These are phyloP conservation scores for Saccharomyces jurei DNA, from an alignment of 805 yeast genomes.

Conservation along the genomic window DNA sequence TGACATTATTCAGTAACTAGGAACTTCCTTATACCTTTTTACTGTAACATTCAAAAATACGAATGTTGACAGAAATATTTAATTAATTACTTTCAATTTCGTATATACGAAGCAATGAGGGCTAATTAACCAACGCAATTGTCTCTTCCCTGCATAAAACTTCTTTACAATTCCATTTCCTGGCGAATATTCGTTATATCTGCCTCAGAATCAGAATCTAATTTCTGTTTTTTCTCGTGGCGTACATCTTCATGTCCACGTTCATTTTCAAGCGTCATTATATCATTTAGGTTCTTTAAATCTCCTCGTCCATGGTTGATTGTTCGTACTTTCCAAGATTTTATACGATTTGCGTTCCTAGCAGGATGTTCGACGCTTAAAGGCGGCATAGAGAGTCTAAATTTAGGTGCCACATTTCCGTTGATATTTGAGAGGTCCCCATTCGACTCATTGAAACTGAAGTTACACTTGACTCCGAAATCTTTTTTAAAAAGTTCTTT, in stretches of 20 bases:
- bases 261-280: background rate
- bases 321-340: constrained; percentile 7
- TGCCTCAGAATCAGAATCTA: background rate
- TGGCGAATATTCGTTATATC: background rate
- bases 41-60: background rate
- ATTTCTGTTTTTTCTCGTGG: background rate
- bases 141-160: background rate
- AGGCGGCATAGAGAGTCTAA: constrained; percentile 18
- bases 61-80: background rate
- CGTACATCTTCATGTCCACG: background rate
- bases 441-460: constrained; percentile 8
- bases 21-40: background rate
- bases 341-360: background rate
- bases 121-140: background rate
- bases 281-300: background rate
- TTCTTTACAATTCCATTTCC: background rate
- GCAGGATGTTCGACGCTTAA: constrained; percentile 14
- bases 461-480: constrained; percentile 5
- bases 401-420: constrained; percentile 9
- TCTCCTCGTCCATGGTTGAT: background rate
- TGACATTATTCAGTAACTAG: background rate
- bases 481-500: background rate
- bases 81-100: background rate
- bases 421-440: constrained; percentile 1
- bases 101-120: background rate